These are phyloP conservation scores for Pleurozium schreberi DNA, from an alignment of 225 moss, liverwort and hornwort genomes.

Conservation along the genomic window DNA sequence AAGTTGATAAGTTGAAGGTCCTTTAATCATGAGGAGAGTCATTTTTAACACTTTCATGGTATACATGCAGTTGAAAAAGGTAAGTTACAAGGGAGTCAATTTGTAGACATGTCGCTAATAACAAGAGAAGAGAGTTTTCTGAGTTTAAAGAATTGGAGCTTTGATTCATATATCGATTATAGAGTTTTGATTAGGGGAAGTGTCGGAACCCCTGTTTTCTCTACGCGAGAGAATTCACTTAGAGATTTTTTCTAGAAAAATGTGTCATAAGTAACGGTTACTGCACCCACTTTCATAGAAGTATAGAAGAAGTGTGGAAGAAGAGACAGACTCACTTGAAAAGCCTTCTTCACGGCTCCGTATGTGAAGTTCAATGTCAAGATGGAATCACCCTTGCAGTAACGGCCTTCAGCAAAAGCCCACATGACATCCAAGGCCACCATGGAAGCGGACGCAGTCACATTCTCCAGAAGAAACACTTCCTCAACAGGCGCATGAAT, in stretches of 20 bases:
- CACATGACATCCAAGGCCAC: constrained; percentile 85
- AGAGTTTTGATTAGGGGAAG: background rate
- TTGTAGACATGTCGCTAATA: background rate
- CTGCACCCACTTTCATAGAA: too few relatives aligned
- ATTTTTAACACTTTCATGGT: background rate
- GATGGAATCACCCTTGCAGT: constrained; percentile 55
- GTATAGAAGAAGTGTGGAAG: background rate
- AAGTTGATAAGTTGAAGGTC: background rate
- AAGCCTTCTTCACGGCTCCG: constrained; percentile 51
- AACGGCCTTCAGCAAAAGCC: constrained; percentile 58
- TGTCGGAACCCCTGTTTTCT: background rate
- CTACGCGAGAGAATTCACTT: background rate
- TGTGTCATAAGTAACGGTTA: background rate
- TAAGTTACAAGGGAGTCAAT: background rate
- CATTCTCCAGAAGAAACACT: constrained; percentile 74
- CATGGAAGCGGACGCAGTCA: constrained; percentile 58
- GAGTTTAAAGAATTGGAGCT: background rate
- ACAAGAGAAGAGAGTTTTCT: background rate
- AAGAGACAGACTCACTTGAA: constrained; percentile 14
- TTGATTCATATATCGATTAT: background rate
- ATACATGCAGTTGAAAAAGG: background rate
- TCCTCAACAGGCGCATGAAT: constrained; percentile 53
- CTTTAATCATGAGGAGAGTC: background rate
- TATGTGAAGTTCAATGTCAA: constrained; percentile 52
- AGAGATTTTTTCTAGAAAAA: too few relatives aligned